phyloP scores from a whole-genome alignment of 345 rosid species.

The Nasturtium officinale region DNA sequence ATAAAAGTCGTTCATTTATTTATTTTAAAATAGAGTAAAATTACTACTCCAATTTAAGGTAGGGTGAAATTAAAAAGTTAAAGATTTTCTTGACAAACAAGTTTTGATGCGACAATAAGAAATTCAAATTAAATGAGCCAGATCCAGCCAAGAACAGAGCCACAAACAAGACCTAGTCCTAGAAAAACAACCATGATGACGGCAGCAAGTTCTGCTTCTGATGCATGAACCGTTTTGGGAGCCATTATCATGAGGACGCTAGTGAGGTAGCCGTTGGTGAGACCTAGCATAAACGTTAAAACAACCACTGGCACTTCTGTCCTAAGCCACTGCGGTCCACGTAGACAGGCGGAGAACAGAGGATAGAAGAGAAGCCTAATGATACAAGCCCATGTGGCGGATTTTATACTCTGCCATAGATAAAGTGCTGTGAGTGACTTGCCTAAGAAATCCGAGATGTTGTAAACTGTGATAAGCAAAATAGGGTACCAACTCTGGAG shows the following conservation, averaged over 20 bases:
- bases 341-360: constrained; percentile 67
- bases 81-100: background rate
- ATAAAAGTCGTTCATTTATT: too few relatives aligned
- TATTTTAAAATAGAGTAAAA: too few relatives aligned
- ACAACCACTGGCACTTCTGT: constrained; percentile 66
- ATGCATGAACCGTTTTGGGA: constrained; percentile 66
- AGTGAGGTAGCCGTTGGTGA: constrained; percentile 83
- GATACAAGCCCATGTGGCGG: constrained; percentile 67
- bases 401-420: constrained; percentile 55
- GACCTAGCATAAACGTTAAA: constrained; percentile 74
- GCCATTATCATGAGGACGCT: constrained; percentile 83
- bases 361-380: constrained; percentile 74
- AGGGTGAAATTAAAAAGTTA: background rate
- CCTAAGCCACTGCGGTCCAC: constrained; percentile 82
- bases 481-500: constrained; percentile 84
- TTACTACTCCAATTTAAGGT: background rate
- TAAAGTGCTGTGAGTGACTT: constrained; percentile 74
- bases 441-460: constrained; percentile 71
- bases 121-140: constrained; percentile 56
- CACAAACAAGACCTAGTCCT: constrained; percentile 75
- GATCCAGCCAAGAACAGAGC: constrained; percentile 86
- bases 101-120: background rate
- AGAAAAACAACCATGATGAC: constrained; percentile 72
- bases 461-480: constrained; percentile 73
- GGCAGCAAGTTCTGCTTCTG: constrained; percentile 83